These are phyloP conservation scores for Aspergillus sp. DNA, from an alignment of 2,329 filamentous ascomycete genomes.

Conservation along the genomic window DNA sequence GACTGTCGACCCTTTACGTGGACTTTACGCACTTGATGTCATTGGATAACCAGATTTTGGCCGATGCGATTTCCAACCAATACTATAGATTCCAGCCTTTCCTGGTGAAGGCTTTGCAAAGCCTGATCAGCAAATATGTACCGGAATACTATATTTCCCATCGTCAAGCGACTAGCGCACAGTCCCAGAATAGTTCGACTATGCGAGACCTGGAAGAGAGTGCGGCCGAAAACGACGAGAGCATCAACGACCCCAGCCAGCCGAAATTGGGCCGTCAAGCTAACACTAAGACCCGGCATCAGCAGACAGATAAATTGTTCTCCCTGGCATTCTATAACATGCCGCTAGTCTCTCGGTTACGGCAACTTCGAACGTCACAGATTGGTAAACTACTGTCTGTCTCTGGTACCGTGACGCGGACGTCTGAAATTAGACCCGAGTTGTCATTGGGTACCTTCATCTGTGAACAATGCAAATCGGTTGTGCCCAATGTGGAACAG, in stretches of 20 bases:
- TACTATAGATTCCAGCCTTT: slow-evolving; percentile 96
- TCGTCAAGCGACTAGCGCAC: slow-evolving; percentile 67
- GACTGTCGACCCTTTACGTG: slow-evolving; percentile 59
- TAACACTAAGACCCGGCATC: slow-evolving; percentile 68
- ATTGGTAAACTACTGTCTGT: slow-evolving; percentile 93
- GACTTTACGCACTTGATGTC: slow-evolving; percentile 70
- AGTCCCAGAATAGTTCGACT: slow-evolving; percentile 62
- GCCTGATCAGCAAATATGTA: slow-evolving; percentile 89
- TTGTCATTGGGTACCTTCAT: slow-evolving; percentile 86
- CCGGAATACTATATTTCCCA: slow-evolving; percentile 91
- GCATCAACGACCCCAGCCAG: too few relatives aligned
- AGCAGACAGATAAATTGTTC: slow-evolving; percentile 96
- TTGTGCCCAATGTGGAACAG: slow-evolving; percentile 88
- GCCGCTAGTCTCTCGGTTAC: slow-evolving; percentile 76
- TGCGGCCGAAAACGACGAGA: slow-evolving; percentile 48
- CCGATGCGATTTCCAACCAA: slow-evolving; percentile 77
- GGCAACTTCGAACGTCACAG: slow-evolving; percentile 77
- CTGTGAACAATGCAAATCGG: slow-evolving; percentile 78
- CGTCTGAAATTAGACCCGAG: slow-evolving; percentile 93
- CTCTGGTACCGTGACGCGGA: slow-evolving; percentile 92
- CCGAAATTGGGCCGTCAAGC: slow-evolving; percentile 49
- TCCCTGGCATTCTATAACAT: slow-evolving; percentile 89
- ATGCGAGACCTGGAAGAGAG: slow-evolving; percentile 53
- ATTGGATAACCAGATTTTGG: slow-evolving; percentile 71
- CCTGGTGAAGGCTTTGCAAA: slow-evolving; percentile 79